A percentile compares a stretch with the other conserved stretches of the same genome.
These are phyloP conservation scores for Eutypella sp. DNA, from an alignment of 2,329 filamentous ascomycete species.

Conservation along the genomic window DNA sequence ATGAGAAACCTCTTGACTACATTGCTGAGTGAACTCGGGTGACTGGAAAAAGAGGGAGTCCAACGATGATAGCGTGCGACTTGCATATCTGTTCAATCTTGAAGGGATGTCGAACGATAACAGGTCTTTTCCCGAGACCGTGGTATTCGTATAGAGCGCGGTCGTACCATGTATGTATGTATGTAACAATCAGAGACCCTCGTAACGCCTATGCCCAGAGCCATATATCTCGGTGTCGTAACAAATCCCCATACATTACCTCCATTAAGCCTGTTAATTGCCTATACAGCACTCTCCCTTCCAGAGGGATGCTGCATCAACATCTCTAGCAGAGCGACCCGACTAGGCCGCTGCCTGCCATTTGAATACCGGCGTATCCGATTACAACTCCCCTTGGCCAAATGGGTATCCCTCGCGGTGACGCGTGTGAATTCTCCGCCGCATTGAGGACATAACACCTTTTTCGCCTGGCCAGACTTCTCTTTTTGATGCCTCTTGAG, in stretches of 20 bases:
- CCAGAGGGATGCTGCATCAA: not conserved
- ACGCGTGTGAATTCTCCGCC: constrained; percentile 23
- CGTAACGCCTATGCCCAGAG: not conserved
- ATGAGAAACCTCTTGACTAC: not conserved
- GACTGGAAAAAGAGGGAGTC: not conserved
- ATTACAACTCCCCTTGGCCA: constrained; percentile 25
- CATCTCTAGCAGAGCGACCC: constrained; percentile 17
- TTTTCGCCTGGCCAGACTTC: constrained; percentile 19
- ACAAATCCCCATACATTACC: not conserved
- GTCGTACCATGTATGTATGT: too few relatives aligned
- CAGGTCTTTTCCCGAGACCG: too few relatives aligned
- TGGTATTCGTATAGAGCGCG: too few relatives aligned
- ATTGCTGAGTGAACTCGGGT: not conserved
- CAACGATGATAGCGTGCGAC: not conserved
- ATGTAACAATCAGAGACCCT: not conserved
- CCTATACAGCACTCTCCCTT: not conserved
- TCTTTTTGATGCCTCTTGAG: constrained; percentile 24
- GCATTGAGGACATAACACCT: constrained; percentile 21
- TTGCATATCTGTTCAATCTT: not conserved
- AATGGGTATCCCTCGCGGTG: constrained; percentile 22
- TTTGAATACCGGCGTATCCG: constrained; percentile 25
- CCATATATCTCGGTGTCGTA: not conserved
- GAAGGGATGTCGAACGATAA: not conserved
- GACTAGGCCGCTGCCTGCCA: constrained; percentile 21
- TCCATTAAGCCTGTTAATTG: too few relatives aligned